A percentile compares a stretch with the other conserved stretches of the same genome.
phyloP scores from a whole-genome alignment of 78 protist species.

The Planoprotostelium fungivorum region DNA sequence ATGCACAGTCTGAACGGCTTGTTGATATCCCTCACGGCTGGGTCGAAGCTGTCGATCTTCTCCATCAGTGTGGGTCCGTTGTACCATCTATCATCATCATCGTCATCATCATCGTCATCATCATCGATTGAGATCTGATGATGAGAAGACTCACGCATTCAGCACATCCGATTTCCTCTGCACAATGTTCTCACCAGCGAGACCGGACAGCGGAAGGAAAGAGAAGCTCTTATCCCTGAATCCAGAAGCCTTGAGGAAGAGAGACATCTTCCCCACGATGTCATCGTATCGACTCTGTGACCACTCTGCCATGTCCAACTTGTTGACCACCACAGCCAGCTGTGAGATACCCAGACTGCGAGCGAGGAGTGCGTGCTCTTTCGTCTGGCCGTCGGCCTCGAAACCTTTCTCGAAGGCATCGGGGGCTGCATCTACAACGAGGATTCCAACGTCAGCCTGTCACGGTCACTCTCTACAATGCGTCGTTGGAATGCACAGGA shows the following conservation, averaged over 20 bases:
- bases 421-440: constrained; percentile 81
- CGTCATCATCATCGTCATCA: neutral
- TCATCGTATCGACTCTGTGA: constrained; percentile 59
- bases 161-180: neutral
- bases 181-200: constrained; percentile 72
- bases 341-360: constrained; percentile 83
- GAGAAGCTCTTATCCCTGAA: constrained; percentile 25
- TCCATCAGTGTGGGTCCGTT: neutral
- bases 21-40: constrained; percentile 43
- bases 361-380: constrained; percentile 89
- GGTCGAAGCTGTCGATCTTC: constrained; percentile 12
- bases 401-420: constrained; percentile 94
- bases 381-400: constrained; percentile 87
- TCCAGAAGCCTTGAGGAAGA: constrained; percentile 58
- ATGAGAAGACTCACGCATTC: neutral
- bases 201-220: constrained; percentile 74
- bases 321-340: constrained; percentile 89
- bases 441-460: constrained; percentile 89
- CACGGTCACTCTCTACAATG: too few relatives aligned
- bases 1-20: constrained; percentile 75
- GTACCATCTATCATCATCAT: neutral
- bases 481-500: neutral
- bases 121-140: neutral
- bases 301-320: constrained; percentile 77
- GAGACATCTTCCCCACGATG: constrained; percentile 39